Conservation (phyloP, 2,329 filamentous ascomycete species). For the Diaporthe sp. region DNA sequence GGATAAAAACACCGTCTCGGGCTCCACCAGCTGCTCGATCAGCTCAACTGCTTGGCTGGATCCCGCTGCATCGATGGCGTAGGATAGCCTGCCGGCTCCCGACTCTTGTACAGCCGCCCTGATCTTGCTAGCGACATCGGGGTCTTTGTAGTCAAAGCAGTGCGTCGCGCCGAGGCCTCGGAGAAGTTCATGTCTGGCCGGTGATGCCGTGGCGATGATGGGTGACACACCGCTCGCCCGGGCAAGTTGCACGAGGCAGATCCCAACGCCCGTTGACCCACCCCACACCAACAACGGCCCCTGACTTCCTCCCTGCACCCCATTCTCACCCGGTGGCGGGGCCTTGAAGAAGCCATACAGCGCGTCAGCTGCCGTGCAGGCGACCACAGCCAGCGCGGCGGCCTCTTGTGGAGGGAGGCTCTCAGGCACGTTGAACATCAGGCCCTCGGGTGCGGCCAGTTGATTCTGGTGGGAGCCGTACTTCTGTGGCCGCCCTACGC, state of each 20-base stretch:
- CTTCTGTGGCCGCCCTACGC: background rate
- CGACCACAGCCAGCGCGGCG: background rate
- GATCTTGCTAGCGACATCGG: conserved; percentile 1
- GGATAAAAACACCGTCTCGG: background rate
- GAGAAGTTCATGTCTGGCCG: background rate
- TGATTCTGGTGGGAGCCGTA: conserved; percentile 9
- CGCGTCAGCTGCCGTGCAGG: conserved; percentile 5
- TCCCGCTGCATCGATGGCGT: conserved; percentile 5
- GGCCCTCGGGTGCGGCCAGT: background rate
- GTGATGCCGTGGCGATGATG: conserved; percentile 17
- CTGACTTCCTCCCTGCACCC: background rate
- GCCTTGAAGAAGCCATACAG: conserved; percentile 7
- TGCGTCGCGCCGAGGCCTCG: background rate
- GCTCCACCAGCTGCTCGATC: background rate
- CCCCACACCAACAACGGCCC: conserved; percentile 4
- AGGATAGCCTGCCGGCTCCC: background rate
- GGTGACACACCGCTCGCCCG: conserved; percentile 3
- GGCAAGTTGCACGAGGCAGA: conserved; percentile 2
- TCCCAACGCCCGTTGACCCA: conserved; percentile 2
- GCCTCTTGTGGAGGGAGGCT: conserved; percentile 6
- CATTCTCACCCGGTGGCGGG: background rate
- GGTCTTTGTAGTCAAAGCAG: conserved; percentile 16
- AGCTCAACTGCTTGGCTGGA: background rate
- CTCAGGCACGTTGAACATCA: background rate
- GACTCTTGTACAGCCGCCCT: background rate